Conservation (phyloP, 2,329 filamentous ascomycete genomes). For the Capronia americana region DNA sequence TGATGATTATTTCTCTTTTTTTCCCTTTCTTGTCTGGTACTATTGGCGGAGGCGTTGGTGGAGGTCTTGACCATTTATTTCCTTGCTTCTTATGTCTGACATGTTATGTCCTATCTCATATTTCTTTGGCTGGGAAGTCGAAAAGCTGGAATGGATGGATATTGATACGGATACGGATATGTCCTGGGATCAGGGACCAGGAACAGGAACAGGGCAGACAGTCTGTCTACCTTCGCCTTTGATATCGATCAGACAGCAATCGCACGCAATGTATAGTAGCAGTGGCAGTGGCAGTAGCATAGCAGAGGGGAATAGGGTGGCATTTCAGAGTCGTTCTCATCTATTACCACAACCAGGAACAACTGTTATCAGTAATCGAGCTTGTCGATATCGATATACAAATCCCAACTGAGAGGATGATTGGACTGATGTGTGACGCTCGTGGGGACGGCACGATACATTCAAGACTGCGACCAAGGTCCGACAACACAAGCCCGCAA, state of each 20-base stretch:
- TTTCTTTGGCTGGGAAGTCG: conserved; percentile 1
- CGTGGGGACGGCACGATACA: neutral
- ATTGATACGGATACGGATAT: neutral
- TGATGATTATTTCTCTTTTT: neutral
- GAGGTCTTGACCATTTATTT: neutral
- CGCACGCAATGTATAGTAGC: neutral
- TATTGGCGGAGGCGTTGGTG: conserved; percentile 5
- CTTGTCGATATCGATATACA: neutral
- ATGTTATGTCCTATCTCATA: neutral
- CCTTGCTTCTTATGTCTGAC: neutral
- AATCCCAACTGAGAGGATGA: neutral
- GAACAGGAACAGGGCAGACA: neutral
- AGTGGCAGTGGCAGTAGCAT: neutral
- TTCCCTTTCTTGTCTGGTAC: conserved; percentile 1
- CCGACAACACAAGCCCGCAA: no score
- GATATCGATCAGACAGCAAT: neutral
- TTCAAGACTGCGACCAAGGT: no score
- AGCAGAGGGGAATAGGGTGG: no score
- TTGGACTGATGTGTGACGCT: neutral
- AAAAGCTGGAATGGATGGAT: neutral
- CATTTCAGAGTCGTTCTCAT: neutral
- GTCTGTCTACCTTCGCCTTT: neutral
- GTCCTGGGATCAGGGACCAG: neutral
- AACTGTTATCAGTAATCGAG: neutral
- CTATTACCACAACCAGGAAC: neutral